Conservation (phyloP, 73 alveolate species). For the Paramecium biaurelia region DNA sequence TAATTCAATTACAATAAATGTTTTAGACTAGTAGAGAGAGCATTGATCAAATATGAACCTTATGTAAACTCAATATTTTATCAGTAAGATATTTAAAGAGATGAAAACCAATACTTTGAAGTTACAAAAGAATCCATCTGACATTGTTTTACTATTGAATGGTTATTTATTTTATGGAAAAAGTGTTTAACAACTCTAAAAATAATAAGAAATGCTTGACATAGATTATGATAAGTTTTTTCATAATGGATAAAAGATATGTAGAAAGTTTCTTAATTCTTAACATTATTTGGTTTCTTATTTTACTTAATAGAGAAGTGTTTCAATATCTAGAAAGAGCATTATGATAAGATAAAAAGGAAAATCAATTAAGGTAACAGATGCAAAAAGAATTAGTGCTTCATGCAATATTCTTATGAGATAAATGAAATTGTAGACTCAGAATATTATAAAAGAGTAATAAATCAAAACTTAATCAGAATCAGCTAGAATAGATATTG, state of each 20-base stretch:
- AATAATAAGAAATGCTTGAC: background rate
- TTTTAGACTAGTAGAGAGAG: background rate
- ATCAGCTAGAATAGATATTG: background rate
- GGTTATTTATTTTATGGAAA: conserved; percentile 18
- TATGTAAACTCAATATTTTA: background rate
- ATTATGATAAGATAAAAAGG: background rate
- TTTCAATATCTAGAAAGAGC: background rate
- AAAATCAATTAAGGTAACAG: background rate
- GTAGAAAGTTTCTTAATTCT: background rate
- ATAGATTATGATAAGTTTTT: background rate
- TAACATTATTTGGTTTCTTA: background rate
- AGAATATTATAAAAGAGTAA: background rate
- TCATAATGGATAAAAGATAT: background rate
- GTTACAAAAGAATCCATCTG: background rate
- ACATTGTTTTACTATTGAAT: background rate
- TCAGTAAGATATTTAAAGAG: background rate
- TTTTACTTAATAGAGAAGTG: background rate
- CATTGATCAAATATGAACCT: conserved; percentile 16
- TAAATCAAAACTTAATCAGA: background rate
- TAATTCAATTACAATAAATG: background rate
- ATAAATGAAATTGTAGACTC: background rate
- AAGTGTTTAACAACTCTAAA: background rate
- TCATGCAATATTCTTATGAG: background rate
- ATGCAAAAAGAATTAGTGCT: background rate
- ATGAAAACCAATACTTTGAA: background rate